Evolutionary conservation across 129 eudicot genomes (phyloP).

Genomic region (Ambrosia trifida): DNA sequence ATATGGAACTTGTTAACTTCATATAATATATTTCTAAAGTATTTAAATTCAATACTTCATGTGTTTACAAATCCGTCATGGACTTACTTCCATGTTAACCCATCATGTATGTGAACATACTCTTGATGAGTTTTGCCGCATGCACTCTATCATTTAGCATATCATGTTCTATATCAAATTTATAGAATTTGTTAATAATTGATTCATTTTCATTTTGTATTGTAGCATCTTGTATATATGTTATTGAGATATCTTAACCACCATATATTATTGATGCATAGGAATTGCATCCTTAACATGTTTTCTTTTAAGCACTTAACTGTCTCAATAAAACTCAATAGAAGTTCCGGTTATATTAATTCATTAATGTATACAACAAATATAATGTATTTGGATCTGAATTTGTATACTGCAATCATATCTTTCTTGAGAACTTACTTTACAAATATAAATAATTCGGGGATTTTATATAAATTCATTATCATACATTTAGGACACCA

Average conservation of each 20-base stretch:
- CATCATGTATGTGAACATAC: not conserved
- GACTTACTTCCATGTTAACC: not conserved
- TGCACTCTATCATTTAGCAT: not conserved
- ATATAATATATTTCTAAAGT: no score
- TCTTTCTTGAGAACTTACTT: not conserved
- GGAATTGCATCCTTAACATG: not conserved
- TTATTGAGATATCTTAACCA: not conserved
- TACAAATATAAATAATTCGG: no score
- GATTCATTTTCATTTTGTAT: not conserved
- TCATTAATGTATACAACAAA: not conserved
- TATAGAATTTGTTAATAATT: no score
- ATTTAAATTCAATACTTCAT: no score
- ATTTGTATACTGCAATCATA: not conserved
- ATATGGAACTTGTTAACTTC: no score
- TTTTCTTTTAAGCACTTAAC: not conserved
- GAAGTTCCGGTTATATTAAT: not conserved
- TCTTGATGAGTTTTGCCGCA: not conserved
- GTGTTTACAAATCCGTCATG: not conserved
- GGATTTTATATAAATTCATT: not conserved
- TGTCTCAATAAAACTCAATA: not conserved
- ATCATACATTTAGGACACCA: no score
- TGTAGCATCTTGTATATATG: not conserved
- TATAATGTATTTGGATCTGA: no score
- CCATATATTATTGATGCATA: not conserved
- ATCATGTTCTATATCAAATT: not conserved